Conservation (phyloP, 2,329 filamentous ascomycete species). For the Phialemonium atrogriseum region DNA sequence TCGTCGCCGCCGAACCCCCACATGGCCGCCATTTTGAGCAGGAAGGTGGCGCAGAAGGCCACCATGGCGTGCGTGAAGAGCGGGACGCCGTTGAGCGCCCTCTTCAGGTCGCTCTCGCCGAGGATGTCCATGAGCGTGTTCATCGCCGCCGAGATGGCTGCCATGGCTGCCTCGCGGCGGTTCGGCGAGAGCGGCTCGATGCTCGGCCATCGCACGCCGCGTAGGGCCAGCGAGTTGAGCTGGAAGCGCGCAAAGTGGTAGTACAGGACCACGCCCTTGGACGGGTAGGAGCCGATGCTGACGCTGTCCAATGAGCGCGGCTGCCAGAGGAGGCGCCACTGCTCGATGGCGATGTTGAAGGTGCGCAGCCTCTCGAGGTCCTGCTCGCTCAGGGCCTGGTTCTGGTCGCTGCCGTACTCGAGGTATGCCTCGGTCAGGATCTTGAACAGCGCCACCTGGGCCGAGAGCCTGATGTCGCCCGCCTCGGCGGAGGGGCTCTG, state of each 20-base stretch:
- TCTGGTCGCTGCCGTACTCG: conserved; percentile 6
- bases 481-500: conserved; percentile 13
- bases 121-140: conserved; percentile 33
- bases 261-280: conserved; percentile 27
- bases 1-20: too few species aligned
- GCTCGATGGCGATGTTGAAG: conserved; percentile 33
- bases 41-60: conserved; percentile 21
- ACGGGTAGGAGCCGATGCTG: conserved; percentile 25
- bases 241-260: conserved; percentile 27
- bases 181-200: conserved; percentile 25
- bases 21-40: conserved; percentile 22
- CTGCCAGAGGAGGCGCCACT: conserved; percentile 30
- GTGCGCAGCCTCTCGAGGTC: conserved; percentile 27
- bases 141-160: conserved; percentile 28
- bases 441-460: conserved; percentile 14
- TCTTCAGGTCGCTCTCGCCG: conserved; percentile 20
- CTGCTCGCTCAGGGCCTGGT: conserved; percentile 6
- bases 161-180: conserved; percentile 13
- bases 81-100: conserved; percentile 21
- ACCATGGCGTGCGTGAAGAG: conserved; percentile 26
- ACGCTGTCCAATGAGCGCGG: conserved; percentile 13
- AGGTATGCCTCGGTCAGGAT: conserved; percentile 13
- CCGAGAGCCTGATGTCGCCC: conserved; percentile 11
- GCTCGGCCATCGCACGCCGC: conserved; percentile 38
- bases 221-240: conserved; percentile 31